Base-by-base conservation (phyloP, 2,329 filamentous ascomycete species). In the Trichoderma sp. region DNA sequence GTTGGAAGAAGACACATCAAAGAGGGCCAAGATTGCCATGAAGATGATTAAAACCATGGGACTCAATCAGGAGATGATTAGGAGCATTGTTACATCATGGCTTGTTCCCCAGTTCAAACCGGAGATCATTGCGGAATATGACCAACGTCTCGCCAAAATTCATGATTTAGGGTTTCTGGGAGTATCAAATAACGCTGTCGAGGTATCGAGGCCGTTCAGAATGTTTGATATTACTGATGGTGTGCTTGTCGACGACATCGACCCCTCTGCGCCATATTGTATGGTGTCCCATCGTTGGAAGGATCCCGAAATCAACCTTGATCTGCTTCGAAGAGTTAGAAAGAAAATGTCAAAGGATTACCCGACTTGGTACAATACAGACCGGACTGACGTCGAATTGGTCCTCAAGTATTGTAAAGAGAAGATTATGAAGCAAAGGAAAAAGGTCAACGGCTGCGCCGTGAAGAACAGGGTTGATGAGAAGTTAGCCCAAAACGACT, bases 231-330 rank as follows among this genome's bases (percentile, higher is more conserved):
- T 69, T 24, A 27, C 40, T 4, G 55, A 62, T 24, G 31, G 68
- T 7, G 59, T 64, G 52, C 60, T 69, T 21, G 60, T 69, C 8
- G 49, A 69, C 5, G 31, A 49, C 0, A 63, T 69, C 33, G 68
- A 63, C 55, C 21, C 59, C 13, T 49, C 67, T 35, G 69, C 57
- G 3, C 65, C 57, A 8, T 70, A 70, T 29, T 61, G 65, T 16
- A 70, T 68, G 57, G 56, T 70, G n/a, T 70, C 69, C 0, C 69
- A 70, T 35, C 64, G 65, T 21, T 70, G 69, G 64, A 70, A 68
- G 16, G 69, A 68, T 3, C 65, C 64, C 1, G 64, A 70, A 40
- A 57, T 62, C 19, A 27, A 62, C n/a, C 65, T 68, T 6, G 47
- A 64, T 40, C 57, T 59, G 29, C 27, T 68, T 29, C 65, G 21